Base-by-base conservation (phyloP, 2,329 filamentous ascomycete genomes). In the Massarina eburnea region DNA sequence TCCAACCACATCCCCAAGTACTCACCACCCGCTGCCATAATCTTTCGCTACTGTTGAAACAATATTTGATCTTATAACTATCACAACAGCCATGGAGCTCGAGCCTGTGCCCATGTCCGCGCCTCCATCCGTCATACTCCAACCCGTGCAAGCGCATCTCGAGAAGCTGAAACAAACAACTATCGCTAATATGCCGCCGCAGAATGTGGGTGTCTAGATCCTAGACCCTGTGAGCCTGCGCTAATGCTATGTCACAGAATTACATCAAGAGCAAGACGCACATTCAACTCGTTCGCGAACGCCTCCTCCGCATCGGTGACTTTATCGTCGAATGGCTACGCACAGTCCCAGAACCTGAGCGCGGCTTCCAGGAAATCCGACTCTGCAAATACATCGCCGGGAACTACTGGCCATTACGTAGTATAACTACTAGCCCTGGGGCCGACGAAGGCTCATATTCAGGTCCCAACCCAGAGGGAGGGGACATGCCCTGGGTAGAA, bases 291-390 rank as follows among this genome's bases (percentile, higher is more conserved):
- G 29, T 65, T 9, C 54, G 45, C 20, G 36, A 43, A 7, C 47
- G 52, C 6, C 17, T 64, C 9, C 8, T 55, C 2, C 53, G 52
- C 0, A 49, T 65, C 17, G 60, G 51, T 1, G 34, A 41, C 12
- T 48, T 37, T 12, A 52, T 62, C n/a, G 10, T 51, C 4, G 2
- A 27, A 1, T 7, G 43, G 9, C 17, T 55, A 8, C 24, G 39
- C 6, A 17, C 26, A 0, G 9, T 46, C 8, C 18, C 41, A 10
- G 39, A 43, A 19, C 40, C 41, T 10, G 20, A 12, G 4, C 30
- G 45, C 10, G 49, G 51, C 8, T 14, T 2, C 2, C 29, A 46
- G 15, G 58, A 63, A 34, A 12, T 57, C 27, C 24, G 45, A 24
- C 37, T 59, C 8, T 61, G 55, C 18, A 24, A 24, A 14, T 27